Conservation (phyloP, 2,329 filamentous ascomycete genomes). For the Ceratocystis albifundus region DNA sequence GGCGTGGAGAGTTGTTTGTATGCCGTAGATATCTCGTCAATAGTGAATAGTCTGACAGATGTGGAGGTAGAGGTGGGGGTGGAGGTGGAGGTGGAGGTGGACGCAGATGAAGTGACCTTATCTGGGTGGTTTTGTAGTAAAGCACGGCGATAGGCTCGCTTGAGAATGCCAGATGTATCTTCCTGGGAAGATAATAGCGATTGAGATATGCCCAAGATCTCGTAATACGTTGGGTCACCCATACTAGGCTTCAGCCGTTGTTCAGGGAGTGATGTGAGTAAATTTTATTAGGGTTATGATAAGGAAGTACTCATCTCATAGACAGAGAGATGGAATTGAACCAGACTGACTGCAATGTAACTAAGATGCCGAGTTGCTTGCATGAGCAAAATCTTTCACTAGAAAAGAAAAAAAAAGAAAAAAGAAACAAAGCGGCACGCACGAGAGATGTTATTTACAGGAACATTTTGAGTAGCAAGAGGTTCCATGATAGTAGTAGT, state of each 20-base stretch:
- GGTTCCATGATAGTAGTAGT: neutral
- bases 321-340: neutral
- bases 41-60: constrained; percentile 33
- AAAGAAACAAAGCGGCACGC: neutral
- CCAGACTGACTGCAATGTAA: neutral
- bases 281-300: constrained; percentile 1
- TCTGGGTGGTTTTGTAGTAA: constrained; percentile 56
- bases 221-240: constrained; percentile 43
- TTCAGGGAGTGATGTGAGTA: neutral
- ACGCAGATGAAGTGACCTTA: constrained; percentile 31
- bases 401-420: neutral
- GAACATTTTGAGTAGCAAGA: neutral
- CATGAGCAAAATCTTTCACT: neutral
- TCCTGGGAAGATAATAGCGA: constrained; percentile 36
- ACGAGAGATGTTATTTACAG: neutral
- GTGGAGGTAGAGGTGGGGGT: constrained; percentile 13
- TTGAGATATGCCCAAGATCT: constrained; percentile 46
- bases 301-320: neutral
- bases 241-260: neutral
- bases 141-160: constrained; percentile 52
- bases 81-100: constrained; percentile 10
- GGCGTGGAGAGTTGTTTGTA: constrained; percentile 45
- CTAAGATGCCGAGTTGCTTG: neutral
- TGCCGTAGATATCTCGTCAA: constrained; percentile 54
- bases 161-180: constrained; percentile 41